Evolutionary conservation across 1,284 basidiomycete genomes (phyloP), one percentile per base, ranked within the genome.

Genomic region (Termitomyces sp.): DNA sequence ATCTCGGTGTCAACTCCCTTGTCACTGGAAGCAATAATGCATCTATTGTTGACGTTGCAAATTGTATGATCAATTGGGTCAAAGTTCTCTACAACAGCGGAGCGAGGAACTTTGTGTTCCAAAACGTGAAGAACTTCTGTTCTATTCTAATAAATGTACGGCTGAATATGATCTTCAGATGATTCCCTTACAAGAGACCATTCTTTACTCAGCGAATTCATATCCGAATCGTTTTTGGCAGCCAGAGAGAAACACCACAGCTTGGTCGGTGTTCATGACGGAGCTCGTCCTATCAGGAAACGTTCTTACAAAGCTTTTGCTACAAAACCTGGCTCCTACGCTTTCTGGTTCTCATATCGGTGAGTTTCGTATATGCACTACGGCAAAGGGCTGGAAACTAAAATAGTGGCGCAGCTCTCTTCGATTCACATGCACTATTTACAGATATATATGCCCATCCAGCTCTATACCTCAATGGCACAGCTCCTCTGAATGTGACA

Each of bases 381-480:
- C 8, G 10, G 10, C 15, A 3, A 21, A 28, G 21, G 2, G 5
- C 10, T 7, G 9, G 40, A 26, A 48, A 43, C 40, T 53, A 15
- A 56, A n/a, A n/a, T 2, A 31, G 15, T 24, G 13, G 8, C 38
- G 5, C 17, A 81, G 79, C 73, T 5, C 62, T 80, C 6, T 82
- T 82, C 61, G 80, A 82, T 64, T 79, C 79, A 1, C 72, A 81
- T 62, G 64, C 68, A 12, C 68, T 83, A 10, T 82, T 84, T 70
- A 62, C 71, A 38, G 80, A 83, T 60, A 83, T 84, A 68, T 70
- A 73, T 53, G 63, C 68, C 34, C 67, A 74, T 50, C 82, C 82
- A 2, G 61, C 68, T 4, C 56, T 65, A 12, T 84, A 81, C 59
- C 66, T 84, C 47, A 84, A 84, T 53, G 82, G 82, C 12, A 84